phyloP scores from a whole-genome alignment of 257 asterid genomes.

The Avicennia marina region DNA sequence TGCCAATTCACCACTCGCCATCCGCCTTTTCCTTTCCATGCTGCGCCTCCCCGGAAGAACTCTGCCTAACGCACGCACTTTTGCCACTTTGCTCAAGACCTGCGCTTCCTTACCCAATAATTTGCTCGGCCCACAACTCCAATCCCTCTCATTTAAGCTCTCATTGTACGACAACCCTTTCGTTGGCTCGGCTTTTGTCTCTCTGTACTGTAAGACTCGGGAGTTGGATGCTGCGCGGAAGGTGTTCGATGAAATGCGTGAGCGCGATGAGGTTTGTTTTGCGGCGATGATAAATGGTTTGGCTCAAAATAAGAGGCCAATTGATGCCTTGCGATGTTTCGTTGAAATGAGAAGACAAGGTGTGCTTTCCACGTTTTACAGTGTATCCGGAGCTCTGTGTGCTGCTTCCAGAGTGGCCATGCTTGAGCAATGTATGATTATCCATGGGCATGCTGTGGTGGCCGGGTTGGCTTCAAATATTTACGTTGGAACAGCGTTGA shows the following conservation, averaged over 20 bases:
- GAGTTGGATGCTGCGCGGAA: slow-evolving; percentile 34
- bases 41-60: slow-evolving; percentile 48
- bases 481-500: slow-evolving; percentile 55
- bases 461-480: slow-evolving; percentile 38
- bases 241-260: slow-evolving; percentile 68
- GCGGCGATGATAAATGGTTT: slow-evolving; percentile 63
- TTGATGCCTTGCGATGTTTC: slow-evolving; percentile 48
- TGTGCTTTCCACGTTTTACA: slow-evolving; percentile 37
- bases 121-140: slow-evolving; percentile 54
- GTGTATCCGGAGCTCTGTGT: slow-evolving; percentile 64
- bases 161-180: slow-evolving; percentile 34
- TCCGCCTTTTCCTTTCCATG: slow-evolving; percentile 64
- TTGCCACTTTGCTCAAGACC: slow-evolving; percentile 59
- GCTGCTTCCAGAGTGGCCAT: slow-evolving; percentile 61
- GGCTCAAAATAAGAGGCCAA: slow-evolving; percentile 47
- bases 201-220: slow-evolving; percentile 38
- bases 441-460: slow-evolving; percentile 65
- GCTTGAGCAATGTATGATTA: slow-evolving; percentile 67
- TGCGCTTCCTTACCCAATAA: slow-evolving; percentile 35
- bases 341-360: slow-evolving; percentile 52
- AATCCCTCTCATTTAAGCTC: slow-evolving; percentile 47
- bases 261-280: slow-evolving; percentile 60
- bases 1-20: slow-evolving; percentile 37
- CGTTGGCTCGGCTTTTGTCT: slow-evolving; percentile 60
- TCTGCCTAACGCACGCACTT: slow-evolving; percentile 55